phyloP scores from a whole-genome alignment of 192 early-diverging fungal genomes.

The Gonapodya prolifera region DNA sequence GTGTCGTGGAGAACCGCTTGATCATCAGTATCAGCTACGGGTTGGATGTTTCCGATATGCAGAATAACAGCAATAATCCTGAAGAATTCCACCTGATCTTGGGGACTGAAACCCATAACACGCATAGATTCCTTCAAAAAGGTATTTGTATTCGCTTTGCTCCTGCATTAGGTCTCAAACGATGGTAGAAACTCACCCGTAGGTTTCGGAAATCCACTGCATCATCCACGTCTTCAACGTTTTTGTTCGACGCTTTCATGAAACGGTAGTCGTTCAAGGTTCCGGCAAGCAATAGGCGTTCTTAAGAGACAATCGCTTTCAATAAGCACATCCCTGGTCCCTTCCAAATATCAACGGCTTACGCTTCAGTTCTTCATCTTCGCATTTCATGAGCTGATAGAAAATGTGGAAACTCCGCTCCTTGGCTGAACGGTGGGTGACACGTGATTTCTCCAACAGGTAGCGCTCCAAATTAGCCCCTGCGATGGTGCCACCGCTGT shows the following conservation, averaged over 20 bases:
- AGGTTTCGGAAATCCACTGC: conserved; percentile 62
- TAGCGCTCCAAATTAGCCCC: conserved; percentile 97
- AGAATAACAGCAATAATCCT: conserved; percentile 73
- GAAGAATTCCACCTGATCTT: conserved; percentile 74
- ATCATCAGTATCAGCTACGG: conserved; percentile 67
- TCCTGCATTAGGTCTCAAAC: neutral
- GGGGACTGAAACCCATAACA: conserved; percentile 62
- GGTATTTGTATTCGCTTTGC: neutral
- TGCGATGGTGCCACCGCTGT: conserved; percentile 66
- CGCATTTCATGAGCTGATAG: conserved; percentile 93
- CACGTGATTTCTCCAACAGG: conserved; percentile 91
- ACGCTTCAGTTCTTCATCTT: conserved; percentile 55
- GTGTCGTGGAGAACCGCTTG: conserved; percentile 72
- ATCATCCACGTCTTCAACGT: conserved; percentile 91
- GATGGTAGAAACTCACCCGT: conserved; percentile 24
- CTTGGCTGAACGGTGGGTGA: conserved; percentile 78
- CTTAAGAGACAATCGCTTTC: conserved; percentile 14
- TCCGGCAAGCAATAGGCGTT: conserved; percentile 62
- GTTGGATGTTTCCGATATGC: conserved; percentile 85
- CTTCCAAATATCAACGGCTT: conserved; percentile 9
- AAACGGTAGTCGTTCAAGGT: conserved; percentile 69
- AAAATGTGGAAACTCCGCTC: conserved; percentile 98
- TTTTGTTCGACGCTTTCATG: conserved; percentile 67
- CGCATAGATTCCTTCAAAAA: conserved; percentile 54
- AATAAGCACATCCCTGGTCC: neutral